Evolutionary conservation across 1,139 yeast species (phyloP).

Genomic region (Protomyces macrosporus): DNA sequence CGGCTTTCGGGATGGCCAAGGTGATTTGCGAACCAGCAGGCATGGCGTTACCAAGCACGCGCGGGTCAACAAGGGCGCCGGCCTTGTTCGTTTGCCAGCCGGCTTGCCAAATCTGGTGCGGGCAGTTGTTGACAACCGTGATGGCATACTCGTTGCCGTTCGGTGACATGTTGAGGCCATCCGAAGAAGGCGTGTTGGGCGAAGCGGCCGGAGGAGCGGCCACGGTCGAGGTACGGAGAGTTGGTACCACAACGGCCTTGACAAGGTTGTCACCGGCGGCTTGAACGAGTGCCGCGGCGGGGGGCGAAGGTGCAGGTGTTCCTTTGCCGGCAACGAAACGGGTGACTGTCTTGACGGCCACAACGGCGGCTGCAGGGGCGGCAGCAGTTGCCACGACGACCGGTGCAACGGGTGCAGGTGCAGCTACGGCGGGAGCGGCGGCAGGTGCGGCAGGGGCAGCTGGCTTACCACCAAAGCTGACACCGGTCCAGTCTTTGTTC

Average conservation of each 20-base stretch:
- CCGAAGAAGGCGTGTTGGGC: background rate
- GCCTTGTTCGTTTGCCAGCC: constrained; percentile 26
- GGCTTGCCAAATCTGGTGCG: constrained; percentile 22
- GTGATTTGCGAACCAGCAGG: constrained; percentile 12
- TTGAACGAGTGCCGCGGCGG: background rate
- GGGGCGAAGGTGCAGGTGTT: background rate
- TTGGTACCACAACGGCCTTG: background rate
- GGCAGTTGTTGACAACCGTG: constrained; percentile 22
- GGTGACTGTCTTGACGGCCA: background rate
- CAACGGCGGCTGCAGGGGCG: background rate
- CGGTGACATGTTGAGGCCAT: background rate
- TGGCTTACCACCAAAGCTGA: background rate
- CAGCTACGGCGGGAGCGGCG: background rate
- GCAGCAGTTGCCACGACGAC: constrained; percentile 2
- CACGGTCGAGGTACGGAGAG: background rate
- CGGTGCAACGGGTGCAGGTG: background rate
- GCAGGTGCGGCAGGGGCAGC: background rate
- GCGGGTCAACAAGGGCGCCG: constrained; percentile 15
- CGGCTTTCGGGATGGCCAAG: constrained; percentile 16
- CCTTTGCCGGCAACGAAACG: background rate
- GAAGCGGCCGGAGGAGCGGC: background rate
- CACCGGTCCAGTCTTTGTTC: background rate
- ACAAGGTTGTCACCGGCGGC: constrained; percentile 1
- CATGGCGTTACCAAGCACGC: constrained; percentile 16
- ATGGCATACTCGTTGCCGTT: constrained; percentile 13